These are phyloP conservation scores for Oenanthe sinensis DNA, from an alignment of 129 eudicot genomes.

Conservation along the genomic window DNA sequence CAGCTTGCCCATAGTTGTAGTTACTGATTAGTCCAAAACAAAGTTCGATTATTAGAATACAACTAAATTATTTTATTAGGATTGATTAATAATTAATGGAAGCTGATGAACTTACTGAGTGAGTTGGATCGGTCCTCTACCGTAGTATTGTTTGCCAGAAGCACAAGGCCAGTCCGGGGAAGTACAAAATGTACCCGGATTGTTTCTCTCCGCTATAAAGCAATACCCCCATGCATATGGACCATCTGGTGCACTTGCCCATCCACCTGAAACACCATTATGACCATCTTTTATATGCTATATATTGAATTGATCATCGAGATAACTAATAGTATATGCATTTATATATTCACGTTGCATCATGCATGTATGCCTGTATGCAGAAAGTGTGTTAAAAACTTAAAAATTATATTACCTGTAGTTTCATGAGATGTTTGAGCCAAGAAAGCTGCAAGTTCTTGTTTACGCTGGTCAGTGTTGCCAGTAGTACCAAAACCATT, in stretches of 20 bases:
- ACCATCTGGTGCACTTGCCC: constrained; percentile 57
- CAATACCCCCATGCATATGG: constrained; percentile 64
- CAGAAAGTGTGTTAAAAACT: background rate
- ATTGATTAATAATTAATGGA: background rate
- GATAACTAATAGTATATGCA: background rate
- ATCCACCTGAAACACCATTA: constrained; percentile 26
- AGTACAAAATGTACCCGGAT: constrained; percentile 15
- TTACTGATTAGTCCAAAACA: constrained; percentile 27
- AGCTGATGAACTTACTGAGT: constrained; percentile 35
- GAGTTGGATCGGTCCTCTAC: constrained; percentile 54
- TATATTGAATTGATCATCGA: background rate
- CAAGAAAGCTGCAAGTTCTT: constrained; percentile 60
- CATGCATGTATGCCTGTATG: background rate
- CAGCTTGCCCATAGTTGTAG: constrained; percentile 46
- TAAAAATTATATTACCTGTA: constrained; percentile 18
- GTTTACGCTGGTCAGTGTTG: constrained; percentile 23
- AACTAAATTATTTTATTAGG: background rate
- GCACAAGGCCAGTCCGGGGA: constrained; percentile 5
- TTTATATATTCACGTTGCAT: background rate
- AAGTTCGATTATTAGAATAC: background rate
- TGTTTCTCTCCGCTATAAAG: constrained; percentile 27
- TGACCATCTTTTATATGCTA: background rate
- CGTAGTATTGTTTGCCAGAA: constrained; percentile 31
- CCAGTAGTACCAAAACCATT: constrained; percentile 46
- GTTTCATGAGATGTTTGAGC: constrained; percentile 65